These are phyloP conservation scores for Eragrostis nindensis DNA, from an alignment of 176 grass and related monocot species.

Conservation along the genomic window DNA sequence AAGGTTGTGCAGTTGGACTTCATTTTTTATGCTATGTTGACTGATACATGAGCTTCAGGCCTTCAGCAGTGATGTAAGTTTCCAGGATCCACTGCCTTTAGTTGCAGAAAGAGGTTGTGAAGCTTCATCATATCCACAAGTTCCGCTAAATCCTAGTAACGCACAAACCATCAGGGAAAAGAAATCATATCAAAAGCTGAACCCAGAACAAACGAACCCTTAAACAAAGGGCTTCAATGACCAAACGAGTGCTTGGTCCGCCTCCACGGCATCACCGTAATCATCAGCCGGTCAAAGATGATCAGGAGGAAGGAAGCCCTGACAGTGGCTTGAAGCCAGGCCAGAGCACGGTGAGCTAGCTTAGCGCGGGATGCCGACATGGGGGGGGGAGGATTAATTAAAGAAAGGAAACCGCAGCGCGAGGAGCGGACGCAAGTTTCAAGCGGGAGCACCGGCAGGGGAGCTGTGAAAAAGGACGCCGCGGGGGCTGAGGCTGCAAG, in stretches of 20 bases:
- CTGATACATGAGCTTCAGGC: background rate
- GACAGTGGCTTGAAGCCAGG: background rate
- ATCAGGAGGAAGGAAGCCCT: background rate
- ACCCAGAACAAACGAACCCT: background rate
- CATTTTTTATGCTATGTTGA: background rate
- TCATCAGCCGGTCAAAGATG: constrained; percentile 6
- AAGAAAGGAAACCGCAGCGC: background rate
- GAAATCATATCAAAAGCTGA: background rate
- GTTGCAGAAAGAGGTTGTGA: background rate
- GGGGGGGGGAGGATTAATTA: background rate
- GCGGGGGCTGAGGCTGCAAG: constrained; percentile 26
- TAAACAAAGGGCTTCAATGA: background rate
- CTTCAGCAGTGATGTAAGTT: background rate
- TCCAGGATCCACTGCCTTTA: background rate
- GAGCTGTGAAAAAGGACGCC: constrained; percentile 10
- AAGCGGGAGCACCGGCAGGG: background rate
- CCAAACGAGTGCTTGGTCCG: background rate
- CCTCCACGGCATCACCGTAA: background rate
- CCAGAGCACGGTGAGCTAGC: background rate
- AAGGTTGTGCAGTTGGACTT: background rate
- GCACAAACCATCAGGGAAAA: background rate
- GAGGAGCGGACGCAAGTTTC: constrained; percentile 10
- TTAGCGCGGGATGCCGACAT: constrained; percentile 5
- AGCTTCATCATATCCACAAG: background rate
- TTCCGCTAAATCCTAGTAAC: background rate